Base-by-base conservation (phyloP, 2,329 filamentous ascomycete species). In the Penicillium olsonii region DNA sequence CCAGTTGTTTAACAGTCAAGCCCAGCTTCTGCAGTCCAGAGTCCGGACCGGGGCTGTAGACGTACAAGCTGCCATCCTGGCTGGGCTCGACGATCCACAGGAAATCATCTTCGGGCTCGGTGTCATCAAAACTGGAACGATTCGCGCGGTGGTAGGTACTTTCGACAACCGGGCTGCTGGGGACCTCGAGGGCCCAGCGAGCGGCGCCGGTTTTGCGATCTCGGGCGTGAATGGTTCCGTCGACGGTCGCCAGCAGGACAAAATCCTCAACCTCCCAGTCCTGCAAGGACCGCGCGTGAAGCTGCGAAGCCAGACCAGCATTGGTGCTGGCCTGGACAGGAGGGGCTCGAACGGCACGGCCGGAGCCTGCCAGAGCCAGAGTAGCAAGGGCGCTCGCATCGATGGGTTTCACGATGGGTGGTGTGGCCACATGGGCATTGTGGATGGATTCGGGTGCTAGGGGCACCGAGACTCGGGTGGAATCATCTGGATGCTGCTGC, bases 231-330 rank as follows among this genome's bases (percentile, higher is more conserved):
- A 97, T 84, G 71, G 90, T 89, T 81, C 94, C 94, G 81, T 97
- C 92, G 84, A 97, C 89, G 83, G 94, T 97, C 89, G 94, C 92
- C 88, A 99, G 81, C 80, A 99, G 90, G 78, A 97, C 89, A 84
- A 96, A 95, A 81, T 97, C 92, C 89, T 97, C 92, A 78, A 96
- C 92, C 88, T 96, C 90, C 92, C 92, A 97, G 78, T 96, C 92
- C 84, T 92, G 87, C 83, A 97, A 81, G 81, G 87, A 95, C 85
- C 92, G 92, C 92, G 91, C 92, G 87, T 82, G 81, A 71, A 89
- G 87, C 87, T 87, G 88, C 88, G 88, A 86, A 78, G 87, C 83
- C 74, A 88, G 79, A 65, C 84, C 85, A 71, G 81, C 78, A 49
- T 75, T 74, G 69, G 80, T 81, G 75, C 81, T 83, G 70, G 79